Evolutionary conservation across 495 filamentous ascomycete genomes (phyloP).

Genomic region (Cercophora newfieldiana): DNA sequence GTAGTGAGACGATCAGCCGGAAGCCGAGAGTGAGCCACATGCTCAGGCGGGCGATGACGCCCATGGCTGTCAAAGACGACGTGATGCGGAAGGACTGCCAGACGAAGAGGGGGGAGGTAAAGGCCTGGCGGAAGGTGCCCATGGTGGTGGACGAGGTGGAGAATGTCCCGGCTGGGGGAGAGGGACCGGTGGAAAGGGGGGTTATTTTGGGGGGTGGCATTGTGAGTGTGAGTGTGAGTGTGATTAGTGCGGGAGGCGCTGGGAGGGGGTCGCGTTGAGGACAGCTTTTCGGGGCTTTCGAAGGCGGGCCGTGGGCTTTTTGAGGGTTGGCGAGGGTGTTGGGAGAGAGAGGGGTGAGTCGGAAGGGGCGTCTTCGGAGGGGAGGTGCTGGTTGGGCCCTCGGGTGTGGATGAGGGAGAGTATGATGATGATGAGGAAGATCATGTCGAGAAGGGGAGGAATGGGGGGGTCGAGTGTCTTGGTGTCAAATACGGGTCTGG

Average conservation of each 20-base stretch:
- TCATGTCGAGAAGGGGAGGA: not conserved
- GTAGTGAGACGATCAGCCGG: not conserved
- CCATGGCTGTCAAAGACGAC: not conserved
- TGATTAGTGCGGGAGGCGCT: not conserved
- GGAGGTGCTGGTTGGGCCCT: not conserved
- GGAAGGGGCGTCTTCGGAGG: not conserved
- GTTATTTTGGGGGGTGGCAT: not conserved
- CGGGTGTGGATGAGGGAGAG: slow-evolving; percentile 2
- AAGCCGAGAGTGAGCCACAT: not conserved
- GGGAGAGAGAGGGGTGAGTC: not conserved
- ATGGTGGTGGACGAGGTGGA: not conserved
- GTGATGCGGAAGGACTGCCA: not conserved
- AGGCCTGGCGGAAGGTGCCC: not conserved
- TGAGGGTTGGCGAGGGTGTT: not conserved
- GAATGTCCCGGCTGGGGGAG: not conserved
- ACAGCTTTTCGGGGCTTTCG: not conserved
- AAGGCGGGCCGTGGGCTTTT: not conserved
- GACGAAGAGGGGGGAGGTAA: not conserved
- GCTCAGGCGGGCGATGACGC: not conserved
- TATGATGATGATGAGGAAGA: slow-evolving; percentile 11
- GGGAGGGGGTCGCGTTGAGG: not conserved
- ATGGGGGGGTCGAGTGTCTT: not conserved
- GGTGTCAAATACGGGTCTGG: not conserved
- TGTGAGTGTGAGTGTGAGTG: not conserved
- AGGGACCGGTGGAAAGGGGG: not conserved